Evolutionary conservation across 2,329 filamentous ascomycete species (phyloP).

Genomic region (Arthroderma uncinatum): DNA sequence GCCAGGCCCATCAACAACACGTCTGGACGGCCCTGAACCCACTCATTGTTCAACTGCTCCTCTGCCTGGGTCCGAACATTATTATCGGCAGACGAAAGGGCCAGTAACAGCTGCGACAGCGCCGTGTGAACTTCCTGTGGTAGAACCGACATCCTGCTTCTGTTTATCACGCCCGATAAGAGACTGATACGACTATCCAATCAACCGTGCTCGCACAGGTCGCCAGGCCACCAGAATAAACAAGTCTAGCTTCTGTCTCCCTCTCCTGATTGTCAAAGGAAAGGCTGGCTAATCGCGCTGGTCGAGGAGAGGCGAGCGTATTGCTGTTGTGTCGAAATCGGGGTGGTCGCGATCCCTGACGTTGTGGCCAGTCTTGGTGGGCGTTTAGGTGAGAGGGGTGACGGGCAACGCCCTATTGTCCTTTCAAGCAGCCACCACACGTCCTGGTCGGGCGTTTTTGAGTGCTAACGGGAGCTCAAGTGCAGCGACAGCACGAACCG

Average conservation of each 20-base stretch:
- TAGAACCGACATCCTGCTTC: slow-evolving; percentile 63
- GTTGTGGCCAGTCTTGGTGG: background rate
- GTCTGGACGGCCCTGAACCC: slow-evolving; percentile 71
- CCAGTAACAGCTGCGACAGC: slow-evolving; percentile 75
- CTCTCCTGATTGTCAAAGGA: background rate
- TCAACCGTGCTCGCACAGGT: too few species aligned
- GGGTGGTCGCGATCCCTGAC: too few species aligned
- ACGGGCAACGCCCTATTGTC: background rate
- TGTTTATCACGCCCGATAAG: background rate
- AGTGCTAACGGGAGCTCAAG: background rate
- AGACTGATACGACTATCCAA: too few species aligned
- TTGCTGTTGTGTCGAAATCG: too few species aligned
- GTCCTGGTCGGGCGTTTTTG: background rate
- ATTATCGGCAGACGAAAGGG: slow-evolving; percentile 84
- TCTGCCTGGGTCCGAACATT: slow-evolving; percentile 72
- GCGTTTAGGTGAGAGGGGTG: background rate
- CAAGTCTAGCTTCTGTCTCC: background rate
- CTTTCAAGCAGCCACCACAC: background rate
- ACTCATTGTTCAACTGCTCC: slow-evolving; percentile 80
- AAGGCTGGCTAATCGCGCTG: background rate
- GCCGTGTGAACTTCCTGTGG: slow-evolving; percentile 73
- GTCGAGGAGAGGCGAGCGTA: background rate
- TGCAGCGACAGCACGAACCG: background rate
- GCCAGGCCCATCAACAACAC: slow-evolving; percentile 85
- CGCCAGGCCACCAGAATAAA: background rate